These are phyloP conservation scores for Ormosia emarginata DNA, from an alignment of 306 rosid species.

Conservation along the genomic window DNA sequence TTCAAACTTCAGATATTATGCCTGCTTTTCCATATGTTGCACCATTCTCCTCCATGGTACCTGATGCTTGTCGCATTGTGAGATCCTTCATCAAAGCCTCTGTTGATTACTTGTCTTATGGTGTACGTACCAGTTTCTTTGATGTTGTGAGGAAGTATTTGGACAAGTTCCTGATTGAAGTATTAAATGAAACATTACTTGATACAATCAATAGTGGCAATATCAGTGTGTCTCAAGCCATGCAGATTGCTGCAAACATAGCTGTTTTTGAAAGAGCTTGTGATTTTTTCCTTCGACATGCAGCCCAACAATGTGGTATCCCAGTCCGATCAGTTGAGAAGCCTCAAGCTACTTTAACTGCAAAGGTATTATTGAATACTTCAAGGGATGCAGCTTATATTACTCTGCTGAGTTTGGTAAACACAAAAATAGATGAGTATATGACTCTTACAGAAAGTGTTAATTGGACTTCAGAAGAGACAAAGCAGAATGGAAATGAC, in stretches of 20 bases:
- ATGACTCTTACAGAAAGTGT: conserved; percentile 64
- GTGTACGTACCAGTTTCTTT: conserved; percentile 39
- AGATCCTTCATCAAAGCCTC: conserved; percentile 83
- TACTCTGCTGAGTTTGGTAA: conserved; percentile 56
- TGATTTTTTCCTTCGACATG: conserved; percentile 74
- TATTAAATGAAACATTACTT: conserved; percentile 64
- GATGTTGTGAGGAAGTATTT: conserved; percentile 67
- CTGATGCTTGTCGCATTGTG: conserved; percentile 71
- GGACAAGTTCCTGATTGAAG: conserved; percentile 70
- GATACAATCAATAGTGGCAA: conserved; percentile 49
- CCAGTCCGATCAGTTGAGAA: conserved; percentile 54
- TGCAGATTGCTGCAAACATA: conserved; percentile 96
- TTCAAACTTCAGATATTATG: conserved; percentile 72
- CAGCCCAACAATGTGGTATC: conserved; percentile 62
- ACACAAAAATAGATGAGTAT: conserved; percentile 63
- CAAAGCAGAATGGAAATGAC: conserved; percentile 56
- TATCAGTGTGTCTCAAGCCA: conserved; percentile 78
- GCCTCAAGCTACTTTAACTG: conserved; percentile 65
- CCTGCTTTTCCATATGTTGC: conserved; percentile 93
- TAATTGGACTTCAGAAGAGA: conserved; percentile 79
- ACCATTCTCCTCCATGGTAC: conserved; percentile 87
- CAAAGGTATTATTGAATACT: conserved; percentile 69
- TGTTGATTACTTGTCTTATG: conserved; percentile 76
- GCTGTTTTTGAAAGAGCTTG: conserved; percentile 88
- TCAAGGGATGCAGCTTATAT: conserved; percentile 81